Base-by-base conservation (phyloP, 768 basidiomycete genomes). In the Amanita thiersii region DNA sequence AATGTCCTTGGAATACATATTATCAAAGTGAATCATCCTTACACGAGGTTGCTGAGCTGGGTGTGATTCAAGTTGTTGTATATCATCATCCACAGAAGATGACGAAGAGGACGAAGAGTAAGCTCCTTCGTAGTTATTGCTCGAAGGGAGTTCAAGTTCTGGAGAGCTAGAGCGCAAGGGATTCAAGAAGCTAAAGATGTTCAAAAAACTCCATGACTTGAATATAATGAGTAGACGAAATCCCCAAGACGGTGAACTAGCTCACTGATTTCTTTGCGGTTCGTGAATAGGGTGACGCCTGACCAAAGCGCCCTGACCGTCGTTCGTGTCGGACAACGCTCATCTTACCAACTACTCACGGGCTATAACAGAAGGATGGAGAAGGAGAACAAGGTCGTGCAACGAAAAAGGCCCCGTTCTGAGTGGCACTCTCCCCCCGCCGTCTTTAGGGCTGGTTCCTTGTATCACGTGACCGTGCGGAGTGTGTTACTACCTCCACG, bases 271-370 rank as follows among this genome's bases (percentile, higher is more conserved):
- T 73, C 63, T 70, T 56, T 44, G 55, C 26, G 3, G 62, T 50
- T 19, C 80, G 69, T 39, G 68, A 56, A 55, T 86, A 86, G 0
- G 83, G 83, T 2, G 68, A 70, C n/a, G 74, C 63, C 25, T 58
- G 45, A n/a, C 46, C 53, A 44, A 50, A 60, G 51, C 62, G 65
- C 59, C 64, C 52, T 58, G 69, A 45, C 64, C 69, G 51, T 52
- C 51, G 49, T 25, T 64, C 24, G 58, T 61, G 56, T 43, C 81
- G 70, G 51, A 73, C 60, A 28, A 69, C 77, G 52, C 79, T 79
- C 80, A 82, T 83, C 30, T 52, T 51, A 48, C 53, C 28, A 33
- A 43, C 41, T 14, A 20, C 42, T 20, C 38, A 46, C 40, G 28
- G n/a, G 34, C 34, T 11, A 29, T 20, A 37, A 38, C 47, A 35